Conservation (phyloP, 2,329 filamentous ascomycete genomes). For the Talaromyces sp. region DNA sequence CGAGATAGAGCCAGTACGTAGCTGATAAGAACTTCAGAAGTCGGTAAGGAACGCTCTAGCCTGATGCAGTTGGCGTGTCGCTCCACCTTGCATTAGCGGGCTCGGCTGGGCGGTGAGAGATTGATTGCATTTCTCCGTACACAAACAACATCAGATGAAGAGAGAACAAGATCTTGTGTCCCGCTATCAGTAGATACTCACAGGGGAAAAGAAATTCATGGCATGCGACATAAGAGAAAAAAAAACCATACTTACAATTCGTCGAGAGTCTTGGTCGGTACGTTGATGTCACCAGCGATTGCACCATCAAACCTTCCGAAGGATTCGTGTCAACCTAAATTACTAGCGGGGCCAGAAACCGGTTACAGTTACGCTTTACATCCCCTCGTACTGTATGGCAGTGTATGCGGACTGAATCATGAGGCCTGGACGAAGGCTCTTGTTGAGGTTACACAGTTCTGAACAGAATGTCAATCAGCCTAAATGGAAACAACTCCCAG, state of each 20-base stretch:
- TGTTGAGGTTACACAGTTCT: background rate
- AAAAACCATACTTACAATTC: background rate
- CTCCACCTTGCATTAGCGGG: constrained; percentile 1
- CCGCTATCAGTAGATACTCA: background rate
- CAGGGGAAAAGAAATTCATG: no score
- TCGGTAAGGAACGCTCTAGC: constrained; percentile 3
- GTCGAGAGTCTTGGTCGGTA: background rate
- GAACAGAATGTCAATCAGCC: background rate
- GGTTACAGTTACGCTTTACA: background rate
- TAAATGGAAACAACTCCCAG: background rate
- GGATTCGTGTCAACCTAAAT: constrained; percentile 8
- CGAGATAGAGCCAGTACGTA: background rate
- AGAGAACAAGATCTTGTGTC: background rate
- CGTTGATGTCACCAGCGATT: background rate
- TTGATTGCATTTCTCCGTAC: background rate
- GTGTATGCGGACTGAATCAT: background rate
- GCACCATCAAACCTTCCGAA: background rate
- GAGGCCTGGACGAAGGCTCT: background rate
- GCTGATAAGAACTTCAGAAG: constrained; percentile 5
- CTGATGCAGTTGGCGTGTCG: background rate
- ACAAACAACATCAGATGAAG: background rate
- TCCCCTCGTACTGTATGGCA: background rate
- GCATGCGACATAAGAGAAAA: background rate
- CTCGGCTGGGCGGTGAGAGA: constrained; percentile 3
- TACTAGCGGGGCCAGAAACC: constrained; percentile 9